Evolutionary conservation across 2,329 filamentous ascomycete genomes (phyloP).

Genomic region (Penicillium sp.): DNA sequence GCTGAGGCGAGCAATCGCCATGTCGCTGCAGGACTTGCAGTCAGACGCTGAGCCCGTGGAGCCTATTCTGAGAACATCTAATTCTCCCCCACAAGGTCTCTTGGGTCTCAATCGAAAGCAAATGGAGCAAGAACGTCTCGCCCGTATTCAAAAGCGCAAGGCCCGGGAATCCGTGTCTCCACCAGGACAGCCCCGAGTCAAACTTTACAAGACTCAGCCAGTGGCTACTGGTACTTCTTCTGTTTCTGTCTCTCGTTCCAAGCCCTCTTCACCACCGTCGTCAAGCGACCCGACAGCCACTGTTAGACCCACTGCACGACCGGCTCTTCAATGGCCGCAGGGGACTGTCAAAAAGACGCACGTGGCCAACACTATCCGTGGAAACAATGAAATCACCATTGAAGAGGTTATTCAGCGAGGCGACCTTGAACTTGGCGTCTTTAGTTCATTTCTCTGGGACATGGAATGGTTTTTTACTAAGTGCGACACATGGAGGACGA

Average conservation of each 20-base stretch:
- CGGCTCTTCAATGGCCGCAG: constrained; percentile 48
- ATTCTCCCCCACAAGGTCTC: constrained; percentile 32
- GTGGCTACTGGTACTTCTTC: neutral
- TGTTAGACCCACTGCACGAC: constrained; percentile 14
- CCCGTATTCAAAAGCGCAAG: constrained; percentile 63
- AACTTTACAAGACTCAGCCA: constrained; percentile 22
- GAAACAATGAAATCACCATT: constrained; percentile 74
- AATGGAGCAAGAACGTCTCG: constrained; percentile 83
- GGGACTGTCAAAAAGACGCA: constrained; percentile 83
- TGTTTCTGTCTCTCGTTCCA: neutral
- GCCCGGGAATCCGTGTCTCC: constrained; percentile 37
- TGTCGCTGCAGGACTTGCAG: constrained; percentile 21
- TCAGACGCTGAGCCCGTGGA: neutral
- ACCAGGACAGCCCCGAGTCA: constrained; percentile 19
- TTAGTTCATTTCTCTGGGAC: constrained; percentile 88
- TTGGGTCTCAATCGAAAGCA: constrained; percentile 69
- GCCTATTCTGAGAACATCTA: neutral
- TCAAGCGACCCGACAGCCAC: neutral
- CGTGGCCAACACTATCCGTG: constrained; percentile 62
- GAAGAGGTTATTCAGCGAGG: constrained; percentile 79
- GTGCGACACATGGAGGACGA: constrained; percentile 61
- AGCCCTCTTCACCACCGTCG: neutral
- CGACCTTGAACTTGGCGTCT: constrained; percentile 70
- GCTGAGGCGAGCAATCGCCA: constrained; percentile 34
- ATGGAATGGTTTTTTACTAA: constrained; percentile 76